phyloP scores from a whole-genome alignment of 2,329 filamentous ascomycete species.

The Fusarium sp. region DNA sequence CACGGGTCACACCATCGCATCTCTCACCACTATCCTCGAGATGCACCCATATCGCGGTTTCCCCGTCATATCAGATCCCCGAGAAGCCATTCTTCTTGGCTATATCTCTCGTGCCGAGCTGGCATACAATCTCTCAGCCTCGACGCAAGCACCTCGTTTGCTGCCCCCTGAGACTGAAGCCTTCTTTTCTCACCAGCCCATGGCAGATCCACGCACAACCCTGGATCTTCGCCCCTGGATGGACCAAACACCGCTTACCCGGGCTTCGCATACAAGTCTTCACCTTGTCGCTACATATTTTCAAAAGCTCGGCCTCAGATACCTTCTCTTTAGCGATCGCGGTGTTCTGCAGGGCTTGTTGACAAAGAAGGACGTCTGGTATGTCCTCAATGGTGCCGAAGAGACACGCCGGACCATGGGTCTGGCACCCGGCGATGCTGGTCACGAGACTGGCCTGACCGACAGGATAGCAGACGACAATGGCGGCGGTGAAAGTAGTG shows the following conservation, averaged over 20 bases:
- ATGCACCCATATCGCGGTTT: constrained; percentile 87
- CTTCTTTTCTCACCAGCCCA: constrained; percentile 84
- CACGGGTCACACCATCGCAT: constrained; percentile 85
- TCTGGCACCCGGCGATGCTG: constrained; percentile 21
- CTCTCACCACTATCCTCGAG: constrained; percentile 74
- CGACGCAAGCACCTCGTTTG: constrained; percentile 63
- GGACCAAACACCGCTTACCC: constrained; percentile 96
- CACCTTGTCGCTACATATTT: constrained; percentile 93
- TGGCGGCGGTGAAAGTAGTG: constrained; percentile 52
- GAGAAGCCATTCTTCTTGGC: constrained; percentile 82
- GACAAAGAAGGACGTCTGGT: constrained; percentile 98
- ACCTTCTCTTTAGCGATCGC: constrained; percentile 86
- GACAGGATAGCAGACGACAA: constrained; percentile 46
- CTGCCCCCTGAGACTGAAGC: constrained; percentile 78
- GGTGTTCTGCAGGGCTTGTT: constrained; percentile 85
- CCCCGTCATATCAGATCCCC: constrained; percentile 83
- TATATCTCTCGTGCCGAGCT: constrained; percentile 96
- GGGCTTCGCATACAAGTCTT: constrained; percentile 79
- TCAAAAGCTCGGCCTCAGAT: constrained; percentile 89
- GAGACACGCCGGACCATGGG: constrained; percentile 61
- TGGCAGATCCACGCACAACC: constrained; percentile 78
- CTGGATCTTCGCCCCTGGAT: constrained; percentile 97
- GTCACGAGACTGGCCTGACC: constrained; percentile 47
- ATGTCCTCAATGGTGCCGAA: constrained; percentile 82
- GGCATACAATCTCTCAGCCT: constrained; percentile 74